Evolutionary conservation across 2,329 filamentous ascomycete species (phyloP).

Genomic region (Alternaria sp.): DNA sequence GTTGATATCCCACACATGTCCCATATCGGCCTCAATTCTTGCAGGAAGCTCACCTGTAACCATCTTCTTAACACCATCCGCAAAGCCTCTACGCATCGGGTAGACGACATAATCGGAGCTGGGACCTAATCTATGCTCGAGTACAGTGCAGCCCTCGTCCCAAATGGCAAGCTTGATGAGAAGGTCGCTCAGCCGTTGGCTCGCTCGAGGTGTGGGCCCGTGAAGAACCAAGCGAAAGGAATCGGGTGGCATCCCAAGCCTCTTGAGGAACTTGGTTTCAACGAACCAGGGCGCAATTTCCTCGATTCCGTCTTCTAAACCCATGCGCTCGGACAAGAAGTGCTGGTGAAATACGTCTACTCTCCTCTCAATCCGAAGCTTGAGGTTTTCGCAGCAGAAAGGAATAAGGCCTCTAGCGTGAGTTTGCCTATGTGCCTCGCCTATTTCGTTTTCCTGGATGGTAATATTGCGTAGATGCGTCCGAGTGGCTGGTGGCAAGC

Average conservation of each 20-base stretch:
- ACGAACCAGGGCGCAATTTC: not conserved
- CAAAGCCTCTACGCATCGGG: not conserved
- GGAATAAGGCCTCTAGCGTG: not conserved
- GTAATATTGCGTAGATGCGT: not conserved
- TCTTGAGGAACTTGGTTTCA: not conserved
- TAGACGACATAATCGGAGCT: not conserved
- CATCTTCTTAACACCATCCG: not conserved
- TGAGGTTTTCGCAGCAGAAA: not conserved
- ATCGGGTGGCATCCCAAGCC: not conserved
- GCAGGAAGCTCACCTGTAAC: not conserved
- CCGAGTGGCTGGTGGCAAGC: not conserved
- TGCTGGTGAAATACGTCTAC: not conserved
- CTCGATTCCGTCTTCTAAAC: not conserved
- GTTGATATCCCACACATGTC: not conserved
- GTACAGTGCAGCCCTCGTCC: not conserved
- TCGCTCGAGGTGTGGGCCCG: not conserved
- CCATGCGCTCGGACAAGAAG: not conserved
- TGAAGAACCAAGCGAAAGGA: constrained; percentile 1
- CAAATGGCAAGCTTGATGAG: not conserved
- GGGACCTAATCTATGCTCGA: not conserved
- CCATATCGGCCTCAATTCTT: not conserved
- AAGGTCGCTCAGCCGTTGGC: constrained; percentile 1
- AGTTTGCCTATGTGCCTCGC: not conserved
- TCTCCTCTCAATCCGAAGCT: not conserved
- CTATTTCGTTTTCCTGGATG: not conserved